Evolutionary conservation across 2,329 filamentous ascomycete genomes (phyloP).

Genomic region (Penicillium sp.): DNA sequence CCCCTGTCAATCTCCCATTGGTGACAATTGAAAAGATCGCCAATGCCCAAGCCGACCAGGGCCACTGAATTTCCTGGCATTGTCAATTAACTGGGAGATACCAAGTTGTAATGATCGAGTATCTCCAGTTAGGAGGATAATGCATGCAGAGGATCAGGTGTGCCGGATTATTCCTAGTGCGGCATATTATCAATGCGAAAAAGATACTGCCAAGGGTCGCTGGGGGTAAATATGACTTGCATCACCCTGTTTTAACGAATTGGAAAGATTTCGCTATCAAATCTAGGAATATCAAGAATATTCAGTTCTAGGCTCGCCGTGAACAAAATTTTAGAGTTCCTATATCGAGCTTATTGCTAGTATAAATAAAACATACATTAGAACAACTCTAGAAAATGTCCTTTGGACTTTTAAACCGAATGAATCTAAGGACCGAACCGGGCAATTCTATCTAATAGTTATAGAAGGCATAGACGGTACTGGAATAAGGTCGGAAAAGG

Average conservation of each 20-base stretch:
- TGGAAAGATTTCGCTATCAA: background rate
- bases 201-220: background rate
- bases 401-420: too few species aligned
- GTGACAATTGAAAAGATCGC: background rate
- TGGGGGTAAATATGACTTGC: constrained; percentile 3
- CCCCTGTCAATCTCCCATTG: constrained; percentile 3
- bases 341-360: too few species aligned
- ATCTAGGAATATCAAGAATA: background rate
- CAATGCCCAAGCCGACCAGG: background rate
- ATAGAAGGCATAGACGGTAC: too few species aligned
- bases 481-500: too few species aligned
- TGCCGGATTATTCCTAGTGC: background rate
- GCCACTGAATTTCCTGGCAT: background rate
- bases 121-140: background rate
- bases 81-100: background rate
- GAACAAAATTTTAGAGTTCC: too few species aligned
- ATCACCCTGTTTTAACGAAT: background rate
- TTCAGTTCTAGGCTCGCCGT: too few species aligned
- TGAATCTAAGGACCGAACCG: too few species aligned
- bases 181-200: background rate
- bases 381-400: too few species aligned
- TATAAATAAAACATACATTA: too few species aligned
- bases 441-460: too few species aligned
- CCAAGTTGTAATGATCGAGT: background rate
- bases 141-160: constrained; percentile 6